Percentiles rank a stretch among this genome's conserved stretches.
Conservation (phyloP, 495 filamentous ascomycete genomes). For the Evernia prunastri region DNA sequence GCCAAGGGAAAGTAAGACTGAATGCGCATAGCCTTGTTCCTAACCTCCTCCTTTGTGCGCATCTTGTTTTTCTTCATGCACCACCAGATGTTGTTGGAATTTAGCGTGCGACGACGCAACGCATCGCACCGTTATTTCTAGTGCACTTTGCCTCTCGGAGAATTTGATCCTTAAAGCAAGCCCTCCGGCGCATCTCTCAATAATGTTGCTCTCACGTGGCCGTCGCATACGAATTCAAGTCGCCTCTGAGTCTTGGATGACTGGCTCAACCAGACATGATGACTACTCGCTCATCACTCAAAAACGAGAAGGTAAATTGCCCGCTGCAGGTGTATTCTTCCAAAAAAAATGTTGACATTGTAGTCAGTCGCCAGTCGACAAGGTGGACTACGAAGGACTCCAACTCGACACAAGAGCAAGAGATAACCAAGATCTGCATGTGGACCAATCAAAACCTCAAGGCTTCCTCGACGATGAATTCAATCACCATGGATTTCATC, state of each 20-base stretch:
- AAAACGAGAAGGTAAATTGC: conserved; percentile 2
- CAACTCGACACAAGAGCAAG: conserved; percentile 26
- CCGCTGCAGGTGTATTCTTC: not conserved
- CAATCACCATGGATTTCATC: conserved; percentile 12
- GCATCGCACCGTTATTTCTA: not conserved
- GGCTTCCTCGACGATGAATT: conserved; percentile 16
- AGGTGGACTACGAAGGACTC: conserved; percentile 24
- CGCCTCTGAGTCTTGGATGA: not conserved
- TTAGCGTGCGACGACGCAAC: not conserved
- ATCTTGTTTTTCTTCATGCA: not conserved
- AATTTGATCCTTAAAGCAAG: conserved; percentile 11
- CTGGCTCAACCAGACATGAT: conserved; percentile 11
- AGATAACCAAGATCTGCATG: conserved; percentile 18
- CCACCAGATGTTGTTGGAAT: not conserved
- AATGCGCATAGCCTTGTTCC: not conserved
- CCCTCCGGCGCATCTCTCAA: conserved; percentile 2
- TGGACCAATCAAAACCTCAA: conserved; percentile 13
- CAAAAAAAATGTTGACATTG: not conserved
- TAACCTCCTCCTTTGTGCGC: conserved; percentile 22
- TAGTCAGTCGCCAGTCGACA: conserved; percentile 18
- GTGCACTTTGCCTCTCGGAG: conserved; percentile 16
- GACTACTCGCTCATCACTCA: conserved; percentile 12
- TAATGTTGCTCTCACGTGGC: conserved; percentile 2
- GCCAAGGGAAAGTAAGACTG: not conserved
- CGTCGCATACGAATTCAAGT: not conserved